Conservation (phyloP, 179 eudicot species). For the Corrigiola litoralis region DNA sequence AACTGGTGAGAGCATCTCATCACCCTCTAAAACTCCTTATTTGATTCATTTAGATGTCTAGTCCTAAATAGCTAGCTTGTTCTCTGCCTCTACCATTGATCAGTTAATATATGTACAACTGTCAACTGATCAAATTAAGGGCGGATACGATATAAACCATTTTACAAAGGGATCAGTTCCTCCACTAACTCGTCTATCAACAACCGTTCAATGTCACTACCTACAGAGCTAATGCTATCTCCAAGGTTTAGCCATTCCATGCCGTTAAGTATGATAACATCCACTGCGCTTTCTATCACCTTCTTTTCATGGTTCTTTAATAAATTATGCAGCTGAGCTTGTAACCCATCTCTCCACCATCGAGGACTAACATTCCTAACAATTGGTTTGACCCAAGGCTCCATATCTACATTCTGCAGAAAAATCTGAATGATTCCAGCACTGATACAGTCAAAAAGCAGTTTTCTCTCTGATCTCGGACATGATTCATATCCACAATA, state of each 20-base stretch:
- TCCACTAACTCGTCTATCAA: slow-evolving; percentile 33
- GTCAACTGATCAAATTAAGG: not conserved
- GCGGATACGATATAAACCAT: not conserved
- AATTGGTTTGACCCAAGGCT: slow-evolving; percentile 39
- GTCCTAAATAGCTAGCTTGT: slow-evolving; percentile 5
- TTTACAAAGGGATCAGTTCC: slow-evolving; percentile 19
- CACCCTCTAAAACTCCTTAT: no score
- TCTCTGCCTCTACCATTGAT: slow-evolving; percentile 9
- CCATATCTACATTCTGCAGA: slow-evolving; percentile 26
- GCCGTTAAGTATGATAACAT: slow-evolving; percentile 19
- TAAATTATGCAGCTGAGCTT: slow-evolving; percentile 37
- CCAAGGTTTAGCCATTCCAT: slow-evolving; percentile 31
- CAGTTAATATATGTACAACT: slow-evolving; percentile 19
- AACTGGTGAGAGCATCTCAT: no score
- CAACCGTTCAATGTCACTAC: slow-evolving; percentile 27
- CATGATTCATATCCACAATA: slow-evolving; percentile 32
- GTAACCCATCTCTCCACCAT: slow-evolving; percentile 29
- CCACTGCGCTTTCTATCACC: slow-evolving; percentile 16
- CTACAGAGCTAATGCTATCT: slow-evolving; percentile 25
- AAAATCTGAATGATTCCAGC: slow-evolving; percentile 38
- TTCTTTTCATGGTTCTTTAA: slow-evolving; percentile 34
- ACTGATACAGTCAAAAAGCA: slow-evolving; percentile 67
- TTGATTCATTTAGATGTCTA: not conserved
- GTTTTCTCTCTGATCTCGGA: slow-evolving; percentile 50
- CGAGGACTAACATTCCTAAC: slow-evolving; percentile 6